These are phyloP conservation scores for Centella asiatica DNA, from an alignment of 129 eudicot species.

Conservation along the genomic window DNA sequence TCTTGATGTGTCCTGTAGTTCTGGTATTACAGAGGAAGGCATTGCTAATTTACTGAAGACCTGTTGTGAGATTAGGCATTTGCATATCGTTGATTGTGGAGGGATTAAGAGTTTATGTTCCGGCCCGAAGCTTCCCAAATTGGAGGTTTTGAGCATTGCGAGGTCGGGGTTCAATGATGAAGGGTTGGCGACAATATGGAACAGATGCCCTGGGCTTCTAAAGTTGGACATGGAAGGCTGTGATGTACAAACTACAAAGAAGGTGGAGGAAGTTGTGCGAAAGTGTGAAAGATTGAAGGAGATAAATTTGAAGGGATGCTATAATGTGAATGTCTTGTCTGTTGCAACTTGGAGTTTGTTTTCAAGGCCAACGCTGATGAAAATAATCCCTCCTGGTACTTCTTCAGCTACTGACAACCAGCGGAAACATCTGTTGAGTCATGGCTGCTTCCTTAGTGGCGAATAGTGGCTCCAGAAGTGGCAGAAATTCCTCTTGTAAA, in stretches of 20 bases:
- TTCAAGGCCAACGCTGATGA: constrained; percentile 40
- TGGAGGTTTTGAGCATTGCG: constrained; percentile 34
- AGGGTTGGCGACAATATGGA: constrained; percentile 31
- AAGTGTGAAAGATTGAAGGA: constrained; percentile 47
- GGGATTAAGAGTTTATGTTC: constrained; percentile 32
- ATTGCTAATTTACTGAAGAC: constrained; percentile 26
- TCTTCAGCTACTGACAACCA: constrained; percentile 19
- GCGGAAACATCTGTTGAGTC: constrained; percentile 27
- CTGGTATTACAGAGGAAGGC: constrained; percentile 22
- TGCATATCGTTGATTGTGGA: constrained; percentile 32
- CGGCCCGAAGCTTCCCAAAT: constrained; percentile 24
- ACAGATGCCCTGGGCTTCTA: constrained; percentile 38
- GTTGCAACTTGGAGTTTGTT: constrained; percentile 30
- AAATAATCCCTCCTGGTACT: constrained; percentile 39
- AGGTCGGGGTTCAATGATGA: constrained; percentile 47
- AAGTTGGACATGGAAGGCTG: constrained; percentile 45
- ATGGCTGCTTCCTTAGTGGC: constrained; percentile 48
- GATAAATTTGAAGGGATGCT: constrained; percentile 46
- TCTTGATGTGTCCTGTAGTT: constrained; percentile 39
- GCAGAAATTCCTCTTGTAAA: not conserved
- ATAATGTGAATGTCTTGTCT: constrained; percentile 20
- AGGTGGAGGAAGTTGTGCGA: constrained; percentile 31
- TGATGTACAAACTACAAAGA: constrained; percentile 28
- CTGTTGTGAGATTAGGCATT: constrained; percentile 36
- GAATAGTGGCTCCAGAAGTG: not conserved